These are phyloP conservation scores for Elongisporangium undulatum DNA, from an alignment of 352 stramenopile species.

Conservation along the genomic window DNA sequence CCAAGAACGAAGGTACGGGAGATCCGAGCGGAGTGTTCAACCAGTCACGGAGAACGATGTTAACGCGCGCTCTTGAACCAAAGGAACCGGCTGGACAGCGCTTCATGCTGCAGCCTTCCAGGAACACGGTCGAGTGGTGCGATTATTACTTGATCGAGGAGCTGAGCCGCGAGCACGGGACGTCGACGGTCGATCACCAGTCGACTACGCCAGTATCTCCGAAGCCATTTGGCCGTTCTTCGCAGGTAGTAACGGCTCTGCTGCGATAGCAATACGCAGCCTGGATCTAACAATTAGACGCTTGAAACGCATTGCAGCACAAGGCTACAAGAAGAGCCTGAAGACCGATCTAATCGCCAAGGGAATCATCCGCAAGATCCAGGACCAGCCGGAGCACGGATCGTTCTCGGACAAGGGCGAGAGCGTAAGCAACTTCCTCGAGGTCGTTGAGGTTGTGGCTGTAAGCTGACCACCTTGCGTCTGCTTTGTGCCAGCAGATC, in stretches of 20 bases:
- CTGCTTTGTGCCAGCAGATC: conserved; percentile 28
- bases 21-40: neutral
- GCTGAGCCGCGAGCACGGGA: conserved; percentile 42
- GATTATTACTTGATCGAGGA: conserved; percentile 39
- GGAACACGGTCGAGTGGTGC: conserved; percentile 62
- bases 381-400: conserved; percentile 43
- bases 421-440: conserved; percentile 5
- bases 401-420: conserved; percentile 30
- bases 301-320: conserved; percentile 16
- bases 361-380: conserved; percentile 64
- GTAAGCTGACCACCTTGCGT: neutral
- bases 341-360: conserved; percentile 57
- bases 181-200: conserved; percentile 36
- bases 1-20: conserved; percentile 49
- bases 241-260: conserved; percentile 24
- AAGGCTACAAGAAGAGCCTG: conserved; percentile 39
- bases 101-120: conserved; percentile 62
- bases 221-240: conserved; percentile 73
- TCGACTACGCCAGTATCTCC: conserved; percentile 70
- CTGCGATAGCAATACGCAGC: neutral
- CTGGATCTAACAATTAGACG: conserved; percentile 1
- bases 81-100: conserved; percentile 63
- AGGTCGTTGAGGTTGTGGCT: neutral
- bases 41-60: neutral
- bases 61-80: neutral